Evolutionary conservation across 2,329 filamentous ascomycete genomes (phyloP), one percentile per base, ranked within the genome.

Genomic region (Botrytis paeoniae): DNA sequence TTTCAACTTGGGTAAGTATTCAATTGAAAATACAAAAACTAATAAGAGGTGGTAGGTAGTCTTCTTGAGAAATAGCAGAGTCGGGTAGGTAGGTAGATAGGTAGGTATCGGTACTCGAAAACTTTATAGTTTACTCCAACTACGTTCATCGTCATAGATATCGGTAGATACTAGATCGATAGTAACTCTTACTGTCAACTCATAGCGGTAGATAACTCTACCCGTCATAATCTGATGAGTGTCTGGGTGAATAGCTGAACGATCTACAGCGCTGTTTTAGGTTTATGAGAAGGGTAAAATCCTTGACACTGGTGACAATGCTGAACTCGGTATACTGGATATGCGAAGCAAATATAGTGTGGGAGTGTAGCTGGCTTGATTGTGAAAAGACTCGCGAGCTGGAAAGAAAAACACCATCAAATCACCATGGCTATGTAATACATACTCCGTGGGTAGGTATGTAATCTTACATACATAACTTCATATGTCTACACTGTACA

Each of bases 231-330:
- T 9, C 6, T 29, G n/a, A 54, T n/a, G 48, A 54, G 32, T 61
- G 9, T 37, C 10, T 61, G 32, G 32, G 16, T 10, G 37, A 22
- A 10, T 63, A 43, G 62, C n/a, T 45, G 62, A 64, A 25, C 62
- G 41, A 64, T 64, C 62, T 45, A 45, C 62, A 25, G 41, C 62
- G 20, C 62, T 43, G 59, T 61, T 61, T 62, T 41, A 62, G 60
- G 35, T 37, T 62, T 57, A 29, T 29, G 51, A 7, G n/a, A 57
- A 57, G 51, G 51, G n/a, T 18, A 57, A 57, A 57, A 57, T 57
- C 51, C 51, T 57, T 57, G 51, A 57, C n/a, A 41, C 25, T 62
- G 35, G 7, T 41, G 37, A 29, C n/a, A 29, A 64, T 48, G 41
- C 35, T 20, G n/a, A 35, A 64, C 41, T 64, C 41, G 35, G 29